phyloP scores from a whole-genome alignment of 1,284 basidiomycete genomes.

The Sanghuangporus sanghuang region DNA sequence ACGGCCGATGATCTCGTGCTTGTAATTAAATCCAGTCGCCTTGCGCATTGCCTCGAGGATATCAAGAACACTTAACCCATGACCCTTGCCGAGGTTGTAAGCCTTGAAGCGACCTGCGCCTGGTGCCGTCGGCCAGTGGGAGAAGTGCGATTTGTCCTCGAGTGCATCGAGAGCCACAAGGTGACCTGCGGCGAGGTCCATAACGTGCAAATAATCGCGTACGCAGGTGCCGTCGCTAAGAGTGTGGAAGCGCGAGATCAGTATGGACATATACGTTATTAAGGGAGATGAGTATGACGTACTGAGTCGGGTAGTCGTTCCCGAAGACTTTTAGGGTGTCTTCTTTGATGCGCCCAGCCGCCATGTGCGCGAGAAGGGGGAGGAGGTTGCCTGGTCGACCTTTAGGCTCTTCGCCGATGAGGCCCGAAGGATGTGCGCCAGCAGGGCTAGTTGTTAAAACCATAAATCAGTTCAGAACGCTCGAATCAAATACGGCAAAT shows the following conservation, averaged over 20 bases:
- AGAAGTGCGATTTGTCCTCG: conserved; percentile 49
- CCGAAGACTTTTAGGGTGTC: conserved; percentile 90
- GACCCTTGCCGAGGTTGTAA: conserved; percentile 95
- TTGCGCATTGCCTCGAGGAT: conserved; percentile 96
- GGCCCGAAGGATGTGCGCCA: conserved; percentile 93
- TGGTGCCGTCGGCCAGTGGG: conserved; percentile 22
- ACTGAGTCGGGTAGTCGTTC: conserved; percentile 96
- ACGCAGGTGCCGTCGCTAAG: conserved; percentile 91
- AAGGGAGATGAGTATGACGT: conserved; percentile 28
- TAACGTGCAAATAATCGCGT: conserved; percentile 96
- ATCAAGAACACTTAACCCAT: conserved; percentile 89
- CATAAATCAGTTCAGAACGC: conserved; percentile 8
- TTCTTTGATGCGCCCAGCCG: conserved; percentile 83
- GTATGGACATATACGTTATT: conserved; percentile 8
- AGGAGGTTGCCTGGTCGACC: conserved; percentile 95
- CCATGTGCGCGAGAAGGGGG: conserved; percentile 94
- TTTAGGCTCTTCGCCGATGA: conserved; percentile 93
- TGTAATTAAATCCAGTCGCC: conserved; percentile 85
- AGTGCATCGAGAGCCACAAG: conserved; percentile 89
- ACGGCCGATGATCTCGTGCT: conserved; percentile 86
- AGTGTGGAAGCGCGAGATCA: background rate
- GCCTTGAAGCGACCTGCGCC: conserved; percentile 73
- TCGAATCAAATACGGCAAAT: background rate
- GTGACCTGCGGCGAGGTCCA: conserved; percentile 94
- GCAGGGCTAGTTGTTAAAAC: conserved; percentile 65